Evolutionary conservation across 2,329 filamentous ascomycete genomes (phyloP), one percentile per base, ranked within the genome.

Genomic region (Cyclaneusma minus): DNA sequence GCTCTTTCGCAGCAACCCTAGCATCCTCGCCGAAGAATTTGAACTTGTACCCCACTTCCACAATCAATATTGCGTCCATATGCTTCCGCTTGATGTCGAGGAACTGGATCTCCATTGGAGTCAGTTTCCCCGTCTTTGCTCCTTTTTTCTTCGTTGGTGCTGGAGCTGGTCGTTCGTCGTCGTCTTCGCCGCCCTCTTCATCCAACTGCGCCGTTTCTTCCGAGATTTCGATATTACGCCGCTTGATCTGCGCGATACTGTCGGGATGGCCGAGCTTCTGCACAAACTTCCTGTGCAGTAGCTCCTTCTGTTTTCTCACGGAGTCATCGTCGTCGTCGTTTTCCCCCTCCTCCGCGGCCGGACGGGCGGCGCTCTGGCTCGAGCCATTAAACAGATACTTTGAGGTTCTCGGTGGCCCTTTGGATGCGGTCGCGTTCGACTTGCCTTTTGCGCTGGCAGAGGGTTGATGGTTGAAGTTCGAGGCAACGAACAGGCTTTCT

Each of bases 41-140:
- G 54, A 92, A 98, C 49, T 98, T 98, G 56, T 98, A 98, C 26
- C 89, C 89, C 6, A 95, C 89, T 49, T 98, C 87, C 27, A 95
- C 74, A 8, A 95, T 79, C 28, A 98, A 62, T 12, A 98, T 43
- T 0, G 87, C 89, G 46, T 95, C 89, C 56, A 83, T 65, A 47
- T 95, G 75, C 40, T 87, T 81, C 33, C 73, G 66, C 55, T 98
- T 98, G 50, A 98, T 92, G 11, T 92, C 85, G 5, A 98, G 63
- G 31, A 93, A 79, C 43, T 95, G 89, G 21, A 79, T 68, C 49
- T 95, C 85, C 73, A 98, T 79, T 0, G 89, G 89, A 1, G 89
- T 98, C 33, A 98, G 65, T 48, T 94, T 94, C 29, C 64, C 64
- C 3, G 64, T 60, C 48, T 70, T 74, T n/a, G 52, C 67, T 34